These are phyloP conservation scores for Borealophlyctis nickersoniae DNA, from an alignment of 192 early-diverging fungal genomes.

Conservation along the genomic window DNA sequence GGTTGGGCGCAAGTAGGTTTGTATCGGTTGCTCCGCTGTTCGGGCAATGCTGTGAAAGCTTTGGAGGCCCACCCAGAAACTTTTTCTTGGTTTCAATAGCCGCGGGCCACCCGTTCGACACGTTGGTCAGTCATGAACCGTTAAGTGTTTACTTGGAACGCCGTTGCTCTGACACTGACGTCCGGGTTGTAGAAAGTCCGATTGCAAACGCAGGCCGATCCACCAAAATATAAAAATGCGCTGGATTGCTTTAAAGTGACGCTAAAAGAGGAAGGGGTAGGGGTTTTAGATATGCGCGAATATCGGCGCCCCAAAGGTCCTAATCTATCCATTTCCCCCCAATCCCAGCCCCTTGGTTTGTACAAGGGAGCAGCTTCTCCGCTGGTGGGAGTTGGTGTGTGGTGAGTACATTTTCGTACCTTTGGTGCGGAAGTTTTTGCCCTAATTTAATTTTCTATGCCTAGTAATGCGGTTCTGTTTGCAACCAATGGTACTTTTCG, in stretches of 20 bases:
- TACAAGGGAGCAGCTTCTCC: conserved; percentile 72
- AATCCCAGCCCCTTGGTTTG: conserved; percentile 50
- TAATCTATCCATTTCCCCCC: background rate
- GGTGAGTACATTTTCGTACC: conserved; percentile 44
- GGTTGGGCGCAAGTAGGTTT: conserved; percentile 71
- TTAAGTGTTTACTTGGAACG: conserved; percentile 16
- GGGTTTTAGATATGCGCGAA: background rate
- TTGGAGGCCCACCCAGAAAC: no score
- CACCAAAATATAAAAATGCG: conserved; percentile 56
- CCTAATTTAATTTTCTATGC: background rate
- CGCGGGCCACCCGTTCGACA: conserved; percentile 66
- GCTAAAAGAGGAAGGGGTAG: conserved; percentile 55
- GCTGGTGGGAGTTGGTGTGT: conserved; percentile 66
- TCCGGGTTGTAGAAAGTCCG: conserved; percentile 49
- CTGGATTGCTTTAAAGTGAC: conserved; percentile 54
- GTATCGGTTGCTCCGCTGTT: no score
- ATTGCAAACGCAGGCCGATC: conserved; percentile 62
- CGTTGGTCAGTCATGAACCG: conserved; percentile 34
- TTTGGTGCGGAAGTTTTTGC: background rate
- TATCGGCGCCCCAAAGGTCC: no score
- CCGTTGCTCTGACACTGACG: no score
- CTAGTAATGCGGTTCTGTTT: conserved; percentile 70
- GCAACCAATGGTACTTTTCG: conserved; percentile 62
- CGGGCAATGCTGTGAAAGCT: no score
- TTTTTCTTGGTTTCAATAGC: background rate